Conservation (phyloP, 805 yeast genomes). For the Monosporozyma unispora region DNA sequence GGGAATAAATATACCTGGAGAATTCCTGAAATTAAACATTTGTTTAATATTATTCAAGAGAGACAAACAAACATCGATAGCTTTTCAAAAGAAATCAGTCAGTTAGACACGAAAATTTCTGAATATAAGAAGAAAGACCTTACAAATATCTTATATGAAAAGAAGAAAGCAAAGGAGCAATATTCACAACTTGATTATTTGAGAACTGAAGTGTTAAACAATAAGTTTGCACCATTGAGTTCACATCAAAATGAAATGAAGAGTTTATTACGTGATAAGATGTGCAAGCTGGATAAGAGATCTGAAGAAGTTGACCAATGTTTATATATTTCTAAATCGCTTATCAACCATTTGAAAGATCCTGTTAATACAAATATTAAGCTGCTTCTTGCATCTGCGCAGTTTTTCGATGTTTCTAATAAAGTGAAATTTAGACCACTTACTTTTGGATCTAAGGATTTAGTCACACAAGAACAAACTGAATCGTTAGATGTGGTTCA, state of each 20-base stretch:
- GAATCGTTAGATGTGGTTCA: conserved; percentile 17
- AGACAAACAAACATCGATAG: conserved; percentile 1
- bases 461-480: conserved; percentile 3
- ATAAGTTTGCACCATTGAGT: conserved; percentile 12
- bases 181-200: conserved; percentile 9
- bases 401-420: neutral
- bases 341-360: conserved; percentile 3
- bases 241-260: conserved; percentile 19
- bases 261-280: conserved; percentile 14
- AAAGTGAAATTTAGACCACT: neutral
- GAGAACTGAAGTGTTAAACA: neutral
- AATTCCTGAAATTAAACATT: conserved; percentile 22
- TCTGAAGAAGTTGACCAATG: conserved; percentile 12
- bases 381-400: neutral
- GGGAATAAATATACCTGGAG: conserved; percentile 33
- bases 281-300: conserved; percentile 12
- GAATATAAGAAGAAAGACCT: neutral
- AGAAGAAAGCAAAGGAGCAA: conserved; percentile 4
- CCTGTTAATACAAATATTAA: neutral
- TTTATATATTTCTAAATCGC: conserved; percentile 17
- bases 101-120: neutral
- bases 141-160: neutral
- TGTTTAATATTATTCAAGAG: conserved; percentile 9
- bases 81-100: conserved; percentile 4
- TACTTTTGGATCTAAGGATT: neutral